Evolutionary conservation across 768 basidiomycete species (phyloP).

Genomic region (Cystobasidium onofrii): DNA sequence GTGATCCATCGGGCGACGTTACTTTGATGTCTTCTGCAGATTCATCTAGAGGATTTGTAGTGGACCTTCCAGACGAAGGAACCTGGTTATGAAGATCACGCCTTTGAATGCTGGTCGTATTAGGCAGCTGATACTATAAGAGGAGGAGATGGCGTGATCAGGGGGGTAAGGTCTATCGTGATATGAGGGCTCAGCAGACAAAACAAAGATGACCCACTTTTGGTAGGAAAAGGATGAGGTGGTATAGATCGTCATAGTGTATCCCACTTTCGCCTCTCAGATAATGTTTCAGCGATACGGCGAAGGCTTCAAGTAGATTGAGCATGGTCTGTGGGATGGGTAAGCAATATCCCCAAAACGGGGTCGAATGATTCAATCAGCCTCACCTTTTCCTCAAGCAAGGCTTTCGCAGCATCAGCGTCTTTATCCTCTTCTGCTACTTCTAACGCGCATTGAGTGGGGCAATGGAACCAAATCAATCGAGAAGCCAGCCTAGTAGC

Average conservation of each 20-base stretch:
- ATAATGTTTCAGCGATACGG: constrained; percentile 31
- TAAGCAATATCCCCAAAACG: neutral
- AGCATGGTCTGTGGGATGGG: constrained; percentile 10
- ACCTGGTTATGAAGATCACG: neutral
- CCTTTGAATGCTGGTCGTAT: constrained; percentile 7
- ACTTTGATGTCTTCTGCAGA: neutral
- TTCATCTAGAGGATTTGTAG: neutral
- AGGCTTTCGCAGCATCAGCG: constrained; percentile 14
- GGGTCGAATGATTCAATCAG: too few species aligned
- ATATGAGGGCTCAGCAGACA: too few species aligned
- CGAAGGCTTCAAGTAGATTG: constrained; percentile 32
- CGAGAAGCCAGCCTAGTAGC: neutral
- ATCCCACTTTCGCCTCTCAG: constrained; percentile 29
- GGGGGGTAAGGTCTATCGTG: too few species aligned
- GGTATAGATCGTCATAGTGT: constrained; percentile 27
- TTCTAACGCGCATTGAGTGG: neutral
- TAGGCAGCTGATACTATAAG: constrained; percentile 26
- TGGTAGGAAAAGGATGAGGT: constrained; percentile 26
- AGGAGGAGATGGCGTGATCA: neutral
- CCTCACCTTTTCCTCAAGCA: constrained; percentile 28
- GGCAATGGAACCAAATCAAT: constrained; percentile 24
- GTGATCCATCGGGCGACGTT: neutral
- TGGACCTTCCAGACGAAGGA: neutral
- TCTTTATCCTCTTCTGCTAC: constrained; percentile 20
- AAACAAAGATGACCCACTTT: neutral